Percentiles rank a stretch among this genome's conserved stretches.
Evolutionary conservation across 148 eudicot species (phyloP).

Genomic region (Vaccinium vitisidaea): DNA sequence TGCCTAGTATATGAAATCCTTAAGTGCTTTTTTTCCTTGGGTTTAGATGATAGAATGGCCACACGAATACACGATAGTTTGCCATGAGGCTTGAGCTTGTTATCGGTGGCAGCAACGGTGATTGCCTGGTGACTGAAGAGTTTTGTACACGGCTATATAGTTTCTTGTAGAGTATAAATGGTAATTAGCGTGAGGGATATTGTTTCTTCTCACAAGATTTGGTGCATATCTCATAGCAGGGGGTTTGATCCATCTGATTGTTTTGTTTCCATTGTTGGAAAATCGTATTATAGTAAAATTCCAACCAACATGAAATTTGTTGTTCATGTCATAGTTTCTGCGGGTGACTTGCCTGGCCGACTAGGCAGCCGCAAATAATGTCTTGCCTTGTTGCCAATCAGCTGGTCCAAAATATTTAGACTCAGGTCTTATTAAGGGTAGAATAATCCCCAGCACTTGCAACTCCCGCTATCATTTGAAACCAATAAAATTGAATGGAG

Average conservation of each 20-base stretch:
- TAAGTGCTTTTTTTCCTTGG: background rate
- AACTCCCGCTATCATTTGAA: background rate
- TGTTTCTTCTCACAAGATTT: background rate
- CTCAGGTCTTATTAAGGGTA: background rate
- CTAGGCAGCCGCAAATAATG: background rate
- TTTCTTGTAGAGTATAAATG: background rate
- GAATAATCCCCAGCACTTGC: background rate
- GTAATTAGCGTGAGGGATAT: background rate
- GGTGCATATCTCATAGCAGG: background rate
- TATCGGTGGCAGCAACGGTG: background rate
- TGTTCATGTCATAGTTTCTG: background rate
- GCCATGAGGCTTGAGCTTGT: background rate
- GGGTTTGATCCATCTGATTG: background rate
- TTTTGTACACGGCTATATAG: background rate
- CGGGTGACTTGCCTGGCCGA: background rate
- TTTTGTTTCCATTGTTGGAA: background rate
- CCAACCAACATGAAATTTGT: background rate
- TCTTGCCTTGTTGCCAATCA: background rate
- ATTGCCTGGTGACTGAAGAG: background rate
- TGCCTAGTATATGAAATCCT: background rate
- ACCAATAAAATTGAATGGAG: background rate
- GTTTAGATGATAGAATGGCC: background rate
- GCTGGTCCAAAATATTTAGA: background rate
- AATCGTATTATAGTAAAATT: background rate
- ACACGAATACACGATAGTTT: background rate